Conservation (phyloP, 306 rosid species). For the Castanopsis chinensis region DNA sequence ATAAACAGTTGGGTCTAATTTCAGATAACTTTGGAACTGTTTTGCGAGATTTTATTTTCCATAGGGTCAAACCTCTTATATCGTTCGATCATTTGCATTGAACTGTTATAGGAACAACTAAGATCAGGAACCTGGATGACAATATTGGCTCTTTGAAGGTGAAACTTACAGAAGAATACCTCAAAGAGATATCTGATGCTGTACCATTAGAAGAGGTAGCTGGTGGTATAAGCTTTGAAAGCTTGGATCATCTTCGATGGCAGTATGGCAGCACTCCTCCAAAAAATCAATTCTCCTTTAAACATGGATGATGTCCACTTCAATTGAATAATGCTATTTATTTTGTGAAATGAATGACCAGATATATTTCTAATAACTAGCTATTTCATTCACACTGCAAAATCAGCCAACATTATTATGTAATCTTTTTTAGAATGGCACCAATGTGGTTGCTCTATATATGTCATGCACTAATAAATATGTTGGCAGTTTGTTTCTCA, state of each 20-base stretch:
- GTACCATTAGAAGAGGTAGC: slow-evolving; percentile 49
- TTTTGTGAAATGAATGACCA: not conserved
- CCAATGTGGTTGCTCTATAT: too few species aligned
- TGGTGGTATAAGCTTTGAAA: slow-evolving; percentile 31
- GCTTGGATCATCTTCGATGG: slow-evolving; percentile 19
- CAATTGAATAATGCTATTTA: not conserved
- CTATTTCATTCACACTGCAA: too few species aligned
- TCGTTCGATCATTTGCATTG: not conserved
- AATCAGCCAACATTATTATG: too few species aligned
- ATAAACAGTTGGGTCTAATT: too few species aligned
- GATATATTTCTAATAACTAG: not conserved
- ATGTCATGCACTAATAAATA: too few species aligned
- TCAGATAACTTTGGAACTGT: too few species aligned
- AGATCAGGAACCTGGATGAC: slow-evolving; percentile 53
- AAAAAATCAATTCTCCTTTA: slow-evolving; percentile 8
- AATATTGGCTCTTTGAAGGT: slow-evolving; percentile 54
- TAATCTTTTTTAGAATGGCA: too few species aligned
- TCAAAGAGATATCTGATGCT: slow-evolving; percentile 47
- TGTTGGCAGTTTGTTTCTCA: too few species aligned
- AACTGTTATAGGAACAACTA: slow-evolving; percentile 51
- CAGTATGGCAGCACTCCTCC: slow-evolving; percentile 56
- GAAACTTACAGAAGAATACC: slow-evolving; percentile 40
- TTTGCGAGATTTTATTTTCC: too few species aligned
- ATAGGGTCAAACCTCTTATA: too few species aligned
- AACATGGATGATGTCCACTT: not conserved